Base-by-base conservation (phyloP, 345 rosid species). In the Streptanthus diversifolius region DNA sequence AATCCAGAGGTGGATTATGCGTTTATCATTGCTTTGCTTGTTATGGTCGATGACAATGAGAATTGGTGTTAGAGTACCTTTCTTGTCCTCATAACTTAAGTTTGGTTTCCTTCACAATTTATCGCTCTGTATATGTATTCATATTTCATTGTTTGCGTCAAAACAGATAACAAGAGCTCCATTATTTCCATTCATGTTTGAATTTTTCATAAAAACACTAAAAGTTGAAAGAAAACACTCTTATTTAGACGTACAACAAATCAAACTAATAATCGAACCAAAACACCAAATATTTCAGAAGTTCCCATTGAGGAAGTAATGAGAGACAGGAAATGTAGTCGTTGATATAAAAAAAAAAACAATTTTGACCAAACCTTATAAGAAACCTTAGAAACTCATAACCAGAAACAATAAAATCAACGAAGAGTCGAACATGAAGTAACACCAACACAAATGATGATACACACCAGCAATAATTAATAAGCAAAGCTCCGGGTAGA, bases 1-100 rank as follows among this genome's bases (percentile, higher is more conserved):
- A 78, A 80, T 74, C 95, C 95, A 43, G 92, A 89, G 74, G 95
- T 89, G 55, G 95, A 89, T 59, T 89, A 87, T 71, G 90, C 92
- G 3, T 87, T 89, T 66, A 84, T 89, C 62, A 71, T 82, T 25
- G 88, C 95, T 66, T 78, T 89, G 63, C 71, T 87, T 19, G 89
- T 89, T 5, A 81, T 85, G 56, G 73, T 89, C 33, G 87, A 89
- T 39, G 90, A 84, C 60, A 82, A 66, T 59, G 95, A 85, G 44
- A 75, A 72, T 12, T 70, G 53, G 67, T 53, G 79, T 39, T 62
- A 51, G 21, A 2, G 14, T 21, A 11, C 56, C 51, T 40, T 60
- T 21, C 2, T 18, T 43, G 17, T 14, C 29, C 40, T 71, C 45
- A 58, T 14, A 21, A 63, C 45, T 36, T 60, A 60, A n/a, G 29